Percentiles rank a stretch among this genome's conserved stretches.
Evolutionary conservation across 768 basidiomycete species (phyloP).

Genomic region (Kockovaella imperatae): DNA sequence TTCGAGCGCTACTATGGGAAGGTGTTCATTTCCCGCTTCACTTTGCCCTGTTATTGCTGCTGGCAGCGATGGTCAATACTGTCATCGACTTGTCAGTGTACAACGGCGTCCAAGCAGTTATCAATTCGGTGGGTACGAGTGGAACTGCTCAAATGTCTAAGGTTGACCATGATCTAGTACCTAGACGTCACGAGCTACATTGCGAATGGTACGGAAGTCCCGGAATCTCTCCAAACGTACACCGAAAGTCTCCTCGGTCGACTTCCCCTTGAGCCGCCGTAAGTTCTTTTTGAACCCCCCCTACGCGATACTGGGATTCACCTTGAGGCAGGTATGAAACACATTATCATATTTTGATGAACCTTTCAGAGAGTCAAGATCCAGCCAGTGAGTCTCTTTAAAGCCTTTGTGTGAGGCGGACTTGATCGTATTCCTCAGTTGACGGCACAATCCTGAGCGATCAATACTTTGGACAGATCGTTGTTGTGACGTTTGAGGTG

Average conservation of each 20-base stretch:
- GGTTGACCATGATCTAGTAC: too few relatives aligned
- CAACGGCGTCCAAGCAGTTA: too few relatives aligned
- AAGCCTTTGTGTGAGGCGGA: not conserved
- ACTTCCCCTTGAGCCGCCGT: slow-evolving; percentile 14
- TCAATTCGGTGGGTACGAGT: too few relatives aligned
- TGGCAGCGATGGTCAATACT: slow-evolving; percentile 30
- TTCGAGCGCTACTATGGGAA: slow-evolving; percentile 20
- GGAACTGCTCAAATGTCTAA: too few relatives aligned
- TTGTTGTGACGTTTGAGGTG: slow-evolving; percentile 12
- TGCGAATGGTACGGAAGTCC: slow-evolving; percentile 10
- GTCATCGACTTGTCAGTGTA: too few relatives aligned
- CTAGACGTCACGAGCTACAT: slow-evolving; percentile 1
- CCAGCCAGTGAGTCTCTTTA: not conserved
- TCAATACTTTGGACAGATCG: slow-evolving; percentile 30
- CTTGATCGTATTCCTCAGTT: slow-evolving; percentile 4
- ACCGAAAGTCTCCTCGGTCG: slow-evolving; percentile 2
- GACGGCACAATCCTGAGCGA: slow-evolving; percentile 14
- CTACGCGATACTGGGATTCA: too few relatives aligned
- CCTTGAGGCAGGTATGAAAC: too few relatives aligned
- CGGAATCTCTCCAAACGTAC: not conserved
- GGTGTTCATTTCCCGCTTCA: slow-evolving; percentile 27
- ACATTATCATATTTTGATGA: too few relatives aligned
- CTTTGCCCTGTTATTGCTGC: slow-evolving; percentile 24
- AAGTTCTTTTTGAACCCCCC: not conserved
- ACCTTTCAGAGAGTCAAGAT: too few relatives aligned